phyloP scores from a whole-genome alignment of 768 basidiomycete species.

The Holtermanniella nyarrowii region DNA sequence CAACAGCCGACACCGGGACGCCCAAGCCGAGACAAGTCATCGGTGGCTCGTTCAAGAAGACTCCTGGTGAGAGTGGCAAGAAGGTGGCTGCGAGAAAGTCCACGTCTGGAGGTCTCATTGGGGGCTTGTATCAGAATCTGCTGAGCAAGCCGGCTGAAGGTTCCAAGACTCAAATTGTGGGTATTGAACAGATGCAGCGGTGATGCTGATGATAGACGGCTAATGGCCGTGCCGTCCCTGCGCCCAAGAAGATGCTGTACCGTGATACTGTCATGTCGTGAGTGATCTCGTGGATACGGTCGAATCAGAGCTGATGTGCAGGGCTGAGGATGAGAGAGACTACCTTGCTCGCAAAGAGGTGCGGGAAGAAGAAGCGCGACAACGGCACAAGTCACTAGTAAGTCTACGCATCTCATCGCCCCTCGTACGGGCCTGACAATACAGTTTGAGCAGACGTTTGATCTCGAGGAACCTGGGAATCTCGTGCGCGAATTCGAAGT shows the following conservation, averaged over 20 bases:
- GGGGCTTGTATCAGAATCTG: not conserved
- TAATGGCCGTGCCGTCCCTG: not conserved
- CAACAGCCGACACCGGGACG: not conserved
- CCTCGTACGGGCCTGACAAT: not conserved
- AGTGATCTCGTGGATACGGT: no score
- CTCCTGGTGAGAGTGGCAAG: not conserved
- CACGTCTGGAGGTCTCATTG: not conserved
- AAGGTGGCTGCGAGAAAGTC: not conserved
- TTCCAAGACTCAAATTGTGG: not conserved
- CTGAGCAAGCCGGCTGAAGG: not conserved
- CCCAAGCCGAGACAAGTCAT: not conserved
- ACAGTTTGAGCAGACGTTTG: not conserved
- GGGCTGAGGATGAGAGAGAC: not conserved
- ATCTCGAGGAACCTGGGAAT: not conserved
- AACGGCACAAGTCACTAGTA: not conserved
- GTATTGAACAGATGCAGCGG: not conserved
- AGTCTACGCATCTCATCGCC: not conserved
- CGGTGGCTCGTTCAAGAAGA: not conserved
- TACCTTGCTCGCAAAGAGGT: not conserved
- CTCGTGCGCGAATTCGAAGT: not conserved
- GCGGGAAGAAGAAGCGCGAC: not conserved
- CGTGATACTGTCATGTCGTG: not conserved
- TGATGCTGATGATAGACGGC: not conserved
- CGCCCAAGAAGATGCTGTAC: not conserved
- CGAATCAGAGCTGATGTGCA: not conserved